These are phyloP conservation scores for Theileria sp. DNA, from an alignment of 169 alveolate species.

Conservation along the genomic window DNA sequence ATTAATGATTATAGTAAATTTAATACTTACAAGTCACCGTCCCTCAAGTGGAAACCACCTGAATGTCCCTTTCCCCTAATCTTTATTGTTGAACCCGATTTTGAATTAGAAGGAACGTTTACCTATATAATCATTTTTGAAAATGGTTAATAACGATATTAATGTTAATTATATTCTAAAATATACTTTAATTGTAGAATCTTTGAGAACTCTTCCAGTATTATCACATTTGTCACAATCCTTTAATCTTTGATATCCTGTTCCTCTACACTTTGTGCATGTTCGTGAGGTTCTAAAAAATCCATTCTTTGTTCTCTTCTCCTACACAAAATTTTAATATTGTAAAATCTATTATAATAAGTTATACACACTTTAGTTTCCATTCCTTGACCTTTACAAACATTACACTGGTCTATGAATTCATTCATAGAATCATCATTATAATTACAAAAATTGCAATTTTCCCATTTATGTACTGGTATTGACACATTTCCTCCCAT, in stretches of 20 bases:
- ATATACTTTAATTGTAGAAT: constrained; percentile 8
- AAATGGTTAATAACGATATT: neutral
- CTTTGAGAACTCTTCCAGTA: constrained; percentile 38
- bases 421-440: neutral
- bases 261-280: constrained; percentile 45
- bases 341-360: neutral
- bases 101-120: constrained; percentile 39
- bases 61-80: constrained; percentile 48
- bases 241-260: constrained; percentile 33
- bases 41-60: constrained; percentile 28
- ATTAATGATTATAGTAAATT: neutral
- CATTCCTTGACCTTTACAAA: constrained; percentile 53
- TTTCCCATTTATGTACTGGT: constrained; percentile 23
- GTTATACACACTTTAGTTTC: constrained; percentile 12
- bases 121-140: neutral
- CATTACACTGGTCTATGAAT: constrained; percentile 30
- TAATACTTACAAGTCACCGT: constrained; percentile 59
- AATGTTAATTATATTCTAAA: neutral
- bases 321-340: neutral
- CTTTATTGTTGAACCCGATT: constrained; percentile 28
- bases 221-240: constrained; percentile 47
- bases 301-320: constrained; percentile 57
- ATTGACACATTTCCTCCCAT: constrained; percentile 48
- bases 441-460: constrained; percentile 35
- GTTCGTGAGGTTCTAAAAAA: constrained; percentile 44